These are phyloP conservation scores for Gossypium lobatum DNA, from an alignment of 441 rosid species.

Conservation along the genomic window DNA sequence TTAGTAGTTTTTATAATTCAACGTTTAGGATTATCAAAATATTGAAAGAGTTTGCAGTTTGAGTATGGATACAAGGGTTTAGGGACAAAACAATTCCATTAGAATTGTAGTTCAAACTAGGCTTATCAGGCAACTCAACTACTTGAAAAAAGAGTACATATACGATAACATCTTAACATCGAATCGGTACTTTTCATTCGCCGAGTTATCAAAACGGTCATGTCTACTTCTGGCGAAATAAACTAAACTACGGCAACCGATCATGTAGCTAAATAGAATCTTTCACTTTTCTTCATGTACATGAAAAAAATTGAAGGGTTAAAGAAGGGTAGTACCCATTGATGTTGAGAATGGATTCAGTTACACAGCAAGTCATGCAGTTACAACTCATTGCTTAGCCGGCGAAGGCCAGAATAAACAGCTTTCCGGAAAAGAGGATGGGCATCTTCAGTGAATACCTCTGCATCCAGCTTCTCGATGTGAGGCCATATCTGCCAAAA, in stretches of 20 bases:
- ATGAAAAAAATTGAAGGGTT: neutral
- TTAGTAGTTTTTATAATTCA: no score
- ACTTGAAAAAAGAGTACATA: neutral
- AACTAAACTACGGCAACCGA: neutral
- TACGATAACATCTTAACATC: neutral
- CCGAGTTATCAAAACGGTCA: neutral
- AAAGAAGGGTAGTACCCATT: neutral
- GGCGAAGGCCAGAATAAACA: slow-evolving; percentile 59
- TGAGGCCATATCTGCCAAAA: slow-evolving; percentile 76
- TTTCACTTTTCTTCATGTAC: slow-evolving; percentile 11
- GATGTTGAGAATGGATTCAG: neutral
- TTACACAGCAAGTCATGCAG: slow-evolving; percentile 17
- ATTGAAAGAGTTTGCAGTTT: neutral
- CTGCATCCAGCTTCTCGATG: slow-evolving; percentile 71
- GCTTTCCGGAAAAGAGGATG: slow-evolving; percentile 82
- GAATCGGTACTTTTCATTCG: neutral
- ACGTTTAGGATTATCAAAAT: no score
- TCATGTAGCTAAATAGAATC: neutral
- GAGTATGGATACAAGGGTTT: neutral
- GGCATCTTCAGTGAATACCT: slow-evolving; percentile 51
- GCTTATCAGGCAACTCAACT: neutral
- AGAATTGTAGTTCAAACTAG: neutral
- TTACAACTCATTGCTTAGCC: slow-evolving; percentile 22
- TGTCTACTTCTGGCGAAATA: neutral
- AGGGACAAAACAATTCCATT: neutral